These are phyloP conservation scores for Lepidium campestre DNA, from an alignment of 441 rosid genomes.

Conservation along the genomic window DNA sequence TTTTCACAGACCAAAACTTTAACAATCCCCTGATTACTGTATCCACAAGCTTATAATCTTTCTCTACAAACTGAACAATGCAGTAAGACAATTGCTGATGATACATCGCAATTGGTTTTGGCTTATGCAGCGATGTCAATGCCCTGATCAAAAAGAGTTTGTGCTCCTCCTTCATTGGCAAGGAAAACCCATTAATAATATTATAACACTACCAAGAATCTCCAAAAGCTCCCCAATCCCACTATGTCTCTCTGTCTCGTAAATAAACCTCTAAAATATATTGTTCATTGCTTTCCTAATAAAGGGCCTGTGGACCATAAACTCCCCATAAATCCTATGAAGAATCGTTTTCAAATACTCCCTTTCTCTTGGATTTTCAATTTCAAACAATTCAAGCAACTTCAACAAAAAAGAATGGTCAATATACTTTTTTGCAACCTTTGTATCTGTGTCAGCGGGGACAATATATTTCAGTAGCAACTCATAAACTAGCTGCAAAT, in stretches of 20 bases:
- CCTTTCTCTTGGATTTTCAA: slow-evolving; percentile 85
- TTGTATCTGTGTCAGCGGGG: slow-evolving; percentile 71
- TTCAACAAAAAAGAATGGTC: slow-evolving; percentile 79
- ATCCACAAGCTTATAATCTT: slow-evolving; percentile 87
- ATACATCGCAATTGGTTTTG: slow-evolving; percentile 61
- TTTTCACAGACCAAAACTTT: slow-evolving; percentile 90
- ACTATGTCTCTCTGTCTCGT: slow-evolving; percentile 81
- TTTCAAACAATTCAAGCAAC: slow-evolving; percentile 77
- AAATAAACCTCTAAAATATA: slow-evolving; percentile 77
- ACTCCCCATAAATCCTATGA: slow-evolving; percentile 79
- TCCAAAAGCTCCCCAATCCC: slow-evolving; percentile 92
- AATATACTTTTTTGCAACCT: slow-evolving; percentile 70
- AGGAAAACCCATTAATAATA: slow-evolving; percentile 90
- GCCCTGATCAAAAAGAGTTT: slow-evolving; percentile 83
- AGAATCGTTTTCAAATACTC: slow-evolving; percentile 84
- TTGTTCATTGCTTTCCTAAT: slow-evolving; percentile 79
- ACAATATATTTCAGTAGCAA: slow-evolving; percentile 58
- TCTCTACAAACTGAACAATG: slow-evolving; percentile 78
- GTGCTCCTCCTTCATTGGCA: slow-evolving; percentile 98
- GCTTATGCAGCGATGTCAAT: slow-evolving; percentile 88
- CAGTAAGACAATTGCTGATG: slow-evolving; percentile 93
- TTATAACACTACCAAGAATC: slow-evolving; percentile 88
- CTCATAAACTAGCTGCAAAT: slow-evolving; percentile 79
- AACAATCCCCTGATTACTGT: slow-evolving; percentile 83
- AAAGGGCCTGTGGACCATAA: slow-evolving; percentile 81